phyloP scores from a whole-genome alignment of 2,329 filamentous ascomycete genomes.

The Ophiostoma sp. region DNA sequence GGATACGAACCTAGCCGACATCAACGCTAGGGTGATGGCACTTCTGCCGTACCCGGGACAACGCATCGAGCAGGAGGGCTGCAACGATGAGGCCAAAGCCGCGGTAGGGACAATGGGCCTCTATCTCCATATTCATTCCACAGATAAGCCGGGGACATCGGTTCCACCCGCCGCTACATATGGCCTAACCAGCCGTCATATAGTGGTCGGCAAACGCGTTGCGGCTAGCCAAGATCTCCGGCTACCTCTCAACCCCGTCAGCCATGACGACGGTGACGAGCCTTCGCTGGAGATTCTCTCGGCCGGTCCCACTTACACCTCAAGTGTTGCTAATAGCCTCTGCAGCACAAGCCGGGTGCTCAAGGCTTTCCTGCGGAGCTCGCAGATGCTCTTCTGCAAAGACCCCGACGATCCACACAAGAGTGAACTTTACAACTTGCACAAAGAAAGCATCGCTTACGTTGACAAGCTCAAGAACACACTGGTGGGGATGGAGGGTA shows the following conservation, averaged over 20 bases:
- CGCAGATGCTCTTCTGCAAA: background rate
- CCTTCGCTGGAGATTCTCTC: background rate
- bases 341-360: background rate
- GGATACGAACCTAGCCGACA: background rate
- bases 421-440: background rate
- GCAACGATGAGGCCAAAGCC: background rate
- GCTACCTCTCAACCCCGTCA: background rate
- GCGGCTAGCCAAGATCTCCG: background rate
- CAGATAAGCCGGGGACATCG: background rate
- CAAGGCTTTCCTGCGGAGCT: background rate
- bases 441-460: background rate
- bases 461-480: background rate
- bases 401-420: background rate
- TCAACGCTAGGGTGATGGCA: background rate
- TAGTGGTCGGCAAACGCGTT: background rate
- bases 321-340: background rate
- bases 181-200: background rate
- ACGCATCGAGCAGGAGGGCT: background rate
- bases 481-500: background rate
- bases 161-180: background rate
- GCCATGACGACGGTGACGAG: background rate
- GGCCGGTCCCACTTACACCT: background rate
- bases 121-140: background rate
- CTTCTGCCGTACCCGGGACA: background rate
- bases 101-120: background rate